Base-by-base conservation (phyloP, 1,139 yeast species). In the Debaryomyces coudertii region DNA sequence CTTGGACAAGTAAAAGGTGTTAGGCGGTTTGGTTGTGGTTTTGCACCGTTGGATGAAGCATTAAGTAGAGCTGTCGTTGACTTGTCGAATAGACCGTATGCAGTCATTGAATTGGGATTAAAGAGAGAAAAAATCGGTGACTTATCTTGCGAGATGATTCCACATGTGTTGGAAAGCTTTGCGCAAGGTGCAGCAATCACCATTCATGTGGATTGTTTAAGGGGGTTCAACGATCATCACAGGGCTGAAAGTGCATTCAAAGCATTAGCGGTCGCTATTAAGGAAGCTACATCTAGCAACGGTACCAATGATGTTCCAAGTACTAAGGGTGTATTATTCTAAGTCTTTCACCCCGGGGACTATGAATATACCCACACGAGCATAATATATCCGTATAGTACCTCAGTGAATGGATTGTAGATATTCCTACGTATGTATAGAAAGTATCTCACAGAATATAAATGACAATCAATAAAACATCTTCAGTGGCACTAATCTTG, bases 41-140 rank as follows among this genome's bases (percentile, higher is more conserved):
- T 84, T 70, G 98, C 98, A 5, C 99, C 99, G 3, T 76, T 93
- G 47, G 99, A 93, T 65, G 98, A 92, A 69, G 98, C 99, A 0
- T 76, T 93, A 50, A 85, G 95, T 53, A 76, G 99, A 45, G 96
- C 97, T 0, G 99, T 93, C 12, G 92, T 93, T 6, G 99, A 93
- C 61, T 76, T 93, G 53, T 88, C 96, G 25, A 90, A 90, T 66
- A 78, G 99, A 56, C 98, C 99, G 1, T 90, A 71, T 65, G 96
- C 97, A 0, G 95, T 89, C 16, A 77, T 90, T 33, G 97, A 93
- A 39, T 75, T 93, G 51, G 97, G 97, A 0, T 77, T 93, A 58
- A 87, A 87, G 65, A 79, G 99, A 53, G 99, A 93, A 63, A 90
- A 86, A 65, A 85, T 93, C 54, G 99, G 99, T 43, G 96, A 89